phyloP scores from a whole-genome alignment of 768 basidiomycete species.

The Boletus bicolor region DNA sequence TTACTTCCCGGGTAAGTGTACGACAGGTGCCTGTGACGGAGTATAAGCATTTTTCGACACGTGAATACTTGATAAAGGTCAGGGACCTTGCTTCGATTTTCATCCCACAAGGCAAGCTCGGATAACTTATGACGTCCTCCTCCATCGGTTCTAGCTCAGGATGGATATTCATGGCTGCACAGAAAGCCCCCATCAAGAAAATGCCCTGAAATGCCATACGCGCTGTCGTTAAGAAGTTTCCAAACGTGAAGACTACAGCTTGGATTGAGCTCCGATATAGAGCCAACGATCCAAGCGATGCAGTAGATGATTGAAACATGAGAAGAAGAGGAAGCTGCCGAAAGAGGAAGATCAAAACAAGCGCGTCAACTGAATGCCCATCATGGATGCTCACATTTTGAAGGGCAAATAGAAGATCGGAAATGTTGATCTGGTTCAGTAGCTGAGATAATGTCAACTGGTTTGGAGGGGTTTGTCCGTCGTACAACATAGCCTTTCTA shows the following conservation, averaged over 20 bases:
- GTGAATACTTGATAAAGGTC: constrained; percentile 10
- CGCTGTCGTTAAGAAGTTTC: constrained; percentile 57
- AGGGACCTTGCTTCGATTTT: constrained; percentile 67
- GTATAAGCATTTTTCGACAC: constrained; percentile 8
- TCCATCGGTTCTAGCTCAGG: constrained; percentile 63
- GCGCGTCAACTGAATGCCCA: not conserved
- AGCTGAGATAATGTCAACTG: constrained; percentile 43
- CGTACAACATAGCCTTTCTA: constrained; percentile 54
- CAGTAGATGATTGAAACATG: constrained; percentile 65
- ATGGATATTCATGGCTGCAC: constrained; percentile 68
- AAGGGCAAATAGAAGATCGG: constrained; percentile 59
- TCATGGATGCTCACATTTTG: constrained; percentile 60
- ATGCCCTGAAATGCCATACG: constrained; percentile 82
- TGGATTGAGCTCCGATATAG: constrained; percentile 78
- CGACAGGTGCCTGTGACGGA: constrained; percentile 48
- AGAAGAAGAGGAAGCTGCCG: constrained; percentile 71
- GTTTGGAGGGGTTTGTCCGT: constrained; percentile 42
- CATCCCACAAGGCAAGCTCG: constrained; percentile 52
- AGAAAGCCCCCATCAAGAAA: constrained; percentile 85
- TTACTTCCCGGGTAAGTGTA: constrained; percentile 79
- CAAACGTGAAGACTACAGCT: constrained; percentile 62
- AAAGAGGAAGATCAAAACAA: constrained; percentile 14
- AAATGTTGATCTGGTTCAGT: constrained; percentile 56
- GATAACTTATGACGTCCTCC: constrained; percentile 50
- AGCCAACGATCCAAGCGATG: constrained; percentile 78